Evolutionary conservation across 2,329 filamentous ascomycete species (phyloP), one percentile per base, ranked within the genome.

Genomic region (Blastomyces percursus): DNA sequence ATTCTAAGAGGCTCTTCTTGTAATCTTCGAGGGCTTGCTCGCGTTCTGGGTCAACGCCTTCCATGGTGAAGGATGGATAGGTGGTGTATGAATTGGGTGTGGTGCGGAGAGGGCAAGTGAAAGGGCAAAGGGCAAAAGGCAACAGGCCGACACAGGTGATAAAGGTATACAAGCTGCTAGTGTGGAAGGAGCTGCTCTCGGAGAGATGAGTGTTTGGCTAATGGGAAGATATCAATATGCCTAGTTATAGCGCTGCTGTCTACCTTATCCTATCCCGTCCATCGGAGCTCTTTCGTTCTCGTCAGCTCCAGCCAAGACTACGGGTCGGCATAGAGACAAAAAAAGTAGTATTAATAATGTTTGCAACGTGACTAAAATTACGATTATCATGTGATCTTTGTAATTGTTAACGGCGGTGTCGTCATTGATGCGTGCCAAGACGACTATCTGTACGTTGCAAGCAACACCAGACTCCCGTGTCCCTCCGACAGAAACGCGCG

Each of bases 1-100:
- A 96, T 78, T 99, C 93, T 72, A 96, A 84, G 71, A 93, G 84
- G 80, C 90, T 91, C 65, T 82, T 79, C 75, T 90, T 90, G 81
- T 91, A 93, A 64, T 87, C 84, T 72, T 86, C 82, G 71, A 93
- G 86, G 73, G 89, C 89, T 74, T 87, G 82, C 70, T 87, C 75
- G 71, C 82, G 78, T 74, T 84, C 82, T 62, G 81, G 79, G 68
- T 84, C 66, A 32, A 70, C 70, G 66, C 71, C 72, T 69, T 72
- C 73, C 75, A 77, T 77, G 66, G 65, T 71, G 69, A 63, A 61
- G 63, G 62, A 61, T 35, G 3, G 61, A 16, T 11, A 24, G 19
- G 27, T 19, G 44, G 27, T 38, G 30, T 30, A 35, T 21, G 46
- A 27, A 59, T 52, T 62, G 62, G 51, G 55, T 7, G 32, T 3